Conservation (phyloP, 352 stramenopile species). For the Phytophthora cryptogea region DNA sequence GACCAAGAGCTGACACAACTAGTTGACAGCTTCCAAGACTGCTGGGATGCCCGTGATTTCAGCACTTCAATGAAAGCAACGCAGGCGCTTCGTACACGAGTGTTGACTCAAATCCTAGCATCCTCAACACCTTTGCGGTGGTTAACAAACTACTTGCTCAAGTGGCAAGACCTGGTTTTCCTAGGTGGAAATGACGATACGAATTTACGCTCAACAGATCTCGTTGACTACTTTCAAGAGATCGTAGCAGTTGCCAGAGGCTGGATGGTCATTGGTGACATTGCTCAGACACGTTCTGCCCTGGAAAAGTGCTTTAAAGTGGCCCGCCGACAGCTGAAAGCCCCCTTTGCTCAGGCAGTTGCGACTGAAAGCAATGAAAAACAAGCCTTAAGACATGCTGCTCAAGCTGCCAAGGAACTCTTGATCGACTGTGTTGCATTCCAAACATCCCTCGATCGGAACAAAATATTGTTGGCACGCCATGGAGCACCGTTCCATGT, state of each 20-base stretch:
- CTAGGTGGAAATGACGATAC: neutral
- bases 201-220: neutral
- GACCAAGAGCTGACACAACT: constrained; percentile 12
- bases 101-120: constrained; percentile 11
- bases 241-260: constrained; percentile 15
- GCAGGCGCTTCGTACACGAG: constrained; percentile 15
- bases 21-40: constrained; percentile 7
- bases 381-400: constrained; percentile 14
- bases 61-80: constrained; percentile 8
- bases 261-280: constrained; percentile 30
- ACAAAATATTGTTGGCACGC: constrained; percentile 19
- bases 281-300: constrained; percentile 7
- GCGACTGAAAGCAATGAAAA: neutral
- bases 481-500: constrained; percentile 28
- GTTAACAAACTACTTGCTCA: constrained; percentile 13
- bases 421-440: constrained; percentile 35
- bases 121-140: constrained; percentile 17
- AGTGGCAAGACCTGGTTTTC: constrained; percentile 14
- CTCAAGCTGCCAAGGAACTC: constrained; percentile 17
- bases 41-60: neutral
- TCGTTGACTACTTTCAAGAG: constrained; percentile 23
- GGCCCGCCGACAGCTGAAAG: constrained; percentile 9
- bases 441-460: constrained; percentile 21
- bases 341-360: constrained; percentile 4
- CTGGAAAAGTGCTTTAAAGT: constrained; percentile 21